Percentiles rank a stretch among this genome's conserved stretches.
Evolutionary conservation across 1,139 yeast species (phyloP).

Genomic region (Scheffersomyces cryptocercus): DNA sequence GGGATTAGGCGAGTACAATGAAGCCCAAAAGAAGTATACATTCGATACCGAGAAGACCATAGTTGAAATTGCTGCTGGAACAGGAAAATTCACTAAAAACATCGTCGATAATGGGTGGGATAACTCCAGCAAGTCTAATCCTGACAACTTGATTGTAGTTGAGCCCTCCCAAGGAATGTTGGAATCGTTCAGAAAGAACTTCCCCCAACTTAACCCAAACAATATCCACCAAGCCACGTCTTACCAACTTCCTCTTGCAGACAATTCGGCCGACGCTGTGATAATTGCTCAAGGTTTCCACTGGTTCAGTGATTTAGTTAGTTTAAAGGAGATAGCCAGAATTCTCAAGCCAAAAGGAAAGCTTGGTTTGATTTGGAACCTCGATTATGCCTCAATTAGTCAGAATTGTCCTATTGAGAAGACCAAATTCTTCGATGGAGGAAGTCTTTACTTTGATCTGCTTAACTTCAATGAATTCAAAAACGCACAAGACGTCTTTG

Average conservation of each 20-base stretch:
- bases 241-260: constrained; percentile 50
- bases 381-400: constrained; percentile 37
- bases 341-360: constrained; percentile 51
- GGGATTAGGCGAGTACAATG: constrained; percentile 21
- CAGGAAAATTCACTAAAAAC: constrained; percentile 62
- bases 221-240: constrained; percentile 42
- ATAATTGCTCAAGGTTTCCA: constrained; percentile 69
- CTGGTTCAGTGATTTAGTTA: constrained; percentile 59
- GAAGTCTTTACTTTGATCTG: constrained; percentile 8
- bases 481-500: constrained; percentile 8
- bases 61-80: constrained; percentile 64
- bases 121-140: constrained; percentile 9
- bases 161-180: constrained; percentile 68
- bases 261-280: constrained; percentile 49
- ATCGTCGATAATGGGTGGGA: constrained; percentile 45
- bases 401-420: constrained; percentile 5
- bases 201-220: constrained; percentile 40
- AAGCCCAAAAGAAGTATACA: constrained; percentile 7
- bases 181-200: constrained; percentile 44
- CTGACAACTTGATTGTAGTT: constrained; percentile 40
- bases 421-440: constrained; percentile 10
- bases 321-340: constrained; percentile 52
- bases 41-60: constrained; percentile 29
- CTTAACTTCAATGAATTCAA: constrained; percentile 2
- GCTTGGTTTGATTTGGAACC: constrained; percentile 65